Evolutionary conservation across 257 asterid species (phyloP).

Genomic region (Solanum clarkiae): DNA sequence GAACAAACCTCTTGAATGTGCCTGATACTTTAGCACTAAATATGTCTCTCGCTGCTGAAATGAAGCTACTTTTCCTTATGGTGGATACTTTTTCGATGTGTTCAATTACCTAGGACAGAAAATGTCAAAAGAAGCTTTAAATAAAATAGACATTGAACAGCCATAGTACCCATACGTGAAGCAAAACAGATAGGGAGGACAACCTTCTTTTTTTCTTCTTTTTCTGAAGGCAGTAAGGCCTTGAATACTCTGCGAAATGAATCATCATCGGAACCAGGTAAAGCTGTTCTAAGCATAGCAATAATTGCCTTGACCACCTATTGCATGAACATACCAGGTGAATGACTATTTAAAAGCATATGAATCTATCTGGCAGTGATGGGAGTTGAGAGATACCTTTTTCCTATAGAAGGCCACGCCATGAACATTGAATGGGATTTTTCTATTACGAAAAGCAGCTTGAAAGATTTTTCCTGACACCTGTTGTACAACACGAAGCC

Average conservation of each 20-base stretch:
- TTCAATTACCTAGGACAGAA: constrained; percentile 56
- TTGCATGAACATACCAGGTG: constrained; percentile 8
- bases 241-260: constrained; percentile 68
- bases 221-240: constrained; percentile 75
- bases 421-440: constrained; percentile 81
- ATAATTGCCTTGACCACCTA: constrained; percentile 81
- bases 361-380: neutral
- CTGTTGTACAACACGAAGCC: constrained; percentile 30
- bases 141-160: neutral
- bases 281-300: constrained; percentile 70
- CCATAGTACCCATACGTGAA: neutral
- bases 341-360: constrained; percentile 12
- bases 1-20: constrained; percentile 68
- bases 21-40: constrained; percentile 90
- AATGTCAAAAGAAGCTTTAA: constrained; percentile 7
- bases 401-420: constrained; percentile 99
- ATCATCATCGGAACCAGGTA: constrained; percentile 81
- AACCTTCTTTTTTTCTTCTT: constrained; percentile 86
- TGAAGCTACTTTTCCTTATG: constrained; percentile 79
- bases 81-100: constrained; percentile 78
- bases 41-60: constrained; percentile 79
- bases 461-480: constrained; percentile 88
- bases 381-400: constrained; percentile 39
- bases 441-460: constrained; percentile 72
- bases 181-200: neutral